phyloP scores from a whole-genome alignment of 202 grass and related monocot genomes.

The Miscanthus sacchariflorus region DNA sequence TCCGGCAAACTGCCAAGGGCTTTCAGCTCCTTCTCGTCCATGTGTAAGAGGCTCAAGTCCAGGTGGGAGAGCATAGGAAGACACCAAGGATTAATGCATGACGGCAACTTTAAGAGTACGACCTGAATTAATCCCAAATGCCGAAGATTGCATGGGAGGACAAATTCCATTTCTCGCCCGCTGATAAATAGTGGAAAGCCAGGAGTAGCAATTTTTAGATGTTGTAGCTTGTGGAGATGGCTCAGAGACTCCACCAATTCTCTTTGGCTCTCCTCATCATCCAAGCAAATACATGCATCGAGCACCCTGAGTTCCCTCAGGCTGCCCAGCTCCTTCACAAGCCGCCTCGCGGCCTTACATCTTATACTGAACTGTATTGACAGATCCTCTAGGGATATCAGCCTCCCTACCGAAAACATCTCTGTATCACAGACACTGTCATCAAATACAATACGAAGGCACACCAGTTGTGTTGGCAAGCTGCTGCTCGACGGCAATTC shows the following conservation, averaged over 20 bases:
- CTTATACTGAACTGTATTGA: too few species aligned
- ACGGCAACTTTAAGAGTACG: rapidly evolving
- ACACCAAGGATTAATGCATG: background rate
- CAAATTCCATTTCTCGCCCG: background rate
- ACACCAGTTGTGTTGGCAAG: background rate
- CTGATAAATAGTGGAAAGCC: too few species aligned
- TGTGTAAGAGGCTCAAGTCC: rapidly evolving
- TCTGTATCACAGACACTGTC: too few species aligned
- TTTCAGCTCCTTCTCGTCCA: background rate
- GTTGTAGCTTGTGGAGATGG: background rate
- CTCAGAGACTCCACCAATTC: background rate
- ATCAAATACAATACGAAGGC: too few species aligned
- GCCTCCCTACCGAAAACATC: too few species aligned
- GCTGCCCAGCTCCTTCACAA: background rate
- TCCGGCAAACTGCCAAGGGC: background rate
- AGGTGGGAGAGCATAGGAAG: background rate
- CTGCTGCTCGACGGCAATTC: background rate
- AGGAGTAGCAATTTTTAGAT: rapidly evolving
- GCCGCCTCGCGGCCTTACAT: rapidly evolving
- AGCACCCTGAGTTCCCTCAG: background rate
- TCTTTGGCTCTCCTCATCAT: rapidly evolving
- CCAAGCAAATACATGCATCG: rapidly evolving
- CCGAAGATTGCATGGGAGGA: background rate
- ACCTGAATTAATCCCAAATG: rapidly evolving
- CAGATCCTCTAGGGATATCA: too few species aligned